These are phyloP conservation scores for Platanus orientalis DNA, from an alignment of 164 flowering plant genomes.

Conservation along the genomic window DNA sequence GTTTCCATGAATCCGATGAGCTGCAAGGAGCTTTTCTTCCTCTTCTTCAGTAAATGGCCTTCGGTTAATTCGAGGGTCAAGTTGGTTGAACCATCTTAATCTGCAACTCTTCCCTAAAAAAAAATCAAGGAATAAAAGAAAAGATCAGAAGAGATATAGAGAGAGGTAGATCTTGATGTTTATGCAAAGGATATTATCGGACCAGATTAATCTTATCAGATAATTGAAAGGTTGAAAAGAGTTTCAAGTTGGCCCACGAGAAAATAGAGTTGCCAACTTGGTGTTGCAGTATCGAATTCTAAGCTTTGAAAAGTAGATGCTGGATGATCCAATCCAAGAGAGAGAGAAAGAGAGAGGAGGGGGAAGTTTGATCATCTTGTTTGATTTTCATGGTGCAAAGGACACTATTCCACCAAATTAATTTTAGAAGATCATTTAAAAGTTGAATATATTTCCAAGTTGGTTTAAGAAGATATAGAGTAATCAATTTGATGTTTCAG, in stretches of 20 bases:
- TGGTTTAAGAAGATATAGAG: too few species aligned
- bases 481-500: background rate
- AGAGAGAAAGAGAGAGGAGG: too few species aligned
- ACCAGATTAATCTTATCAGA: background rate
- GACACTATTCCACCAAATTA: background rate
- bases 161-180: too few species aligned
- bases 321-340: too few species aligned
- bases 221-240: too few species aligned
- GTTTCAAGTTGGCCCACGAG: too few species aligned
- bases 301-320: too few species aligned
- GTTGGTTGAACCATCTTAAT: constrained; percentile 90
- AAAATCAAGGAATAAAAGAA: too few species aligned
- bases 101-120: constrained; percentile 80
- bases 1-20: constrained; percentile 75
- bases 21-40: constrained; percentile 66
- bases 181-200: background rate
- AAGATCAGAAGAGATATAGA: background rate
- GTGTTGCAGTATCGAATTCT: too few species aligned
- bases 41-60: constrained; percentile 77
- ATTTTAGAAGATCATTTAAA: background rate
- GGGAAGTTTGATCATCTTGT: background rate
- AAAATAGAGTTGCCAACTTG: too few species aligned
- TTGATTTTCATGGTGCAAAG: background rate
- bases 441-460: background rate
- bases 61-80: constrained; percentile 83